phyloP scores from a whole-genome alignment of 2,329 filamentous ascomycete genomes.

The Mycosphaerelloides madeirae region DNA sequence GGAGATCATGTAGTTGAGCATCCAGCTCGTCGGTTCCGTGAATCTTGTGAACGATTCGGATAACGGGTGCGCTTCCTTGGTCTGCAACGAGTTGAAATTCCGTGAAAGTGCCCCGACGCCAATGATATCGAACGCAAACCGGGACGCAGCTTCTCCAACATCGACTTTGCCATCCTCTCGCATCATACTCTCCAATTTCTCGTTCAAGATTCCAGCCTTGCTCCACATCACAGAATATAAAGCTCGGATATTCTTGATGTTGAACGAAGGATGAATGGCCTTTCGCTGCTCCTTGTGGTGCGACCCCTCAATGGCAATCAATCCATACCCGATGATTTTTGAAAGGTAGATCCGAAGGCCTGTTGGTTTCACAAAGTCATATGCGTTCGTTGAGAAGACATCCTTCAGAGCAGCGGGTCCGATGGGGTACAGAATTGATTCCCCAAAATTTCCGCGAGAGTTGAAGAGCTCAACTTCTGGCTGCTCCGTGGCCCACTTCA shows the following conservation, averaged over 20 bases:
- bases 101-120: not conserved
- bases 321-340: not conserved
- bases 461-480: too few species aligned
- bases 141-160: not conserved
- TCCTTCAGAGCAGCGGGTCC: not conserved
- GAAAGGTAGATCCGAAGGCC: not conserved
- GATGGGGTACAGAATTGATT: too few species aligned
- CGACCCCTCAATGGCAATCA: not conserved
- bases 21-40: not conserved
- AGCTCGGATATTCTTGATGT: not conserved
- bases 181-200: not conserved
- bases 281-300: not conserved
- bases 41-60: not conserved
- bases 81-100: constrained; percentile 1
- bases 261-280: not conserved
- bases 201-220: not conserved
- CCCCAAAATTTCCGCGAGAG: too few species aligned
- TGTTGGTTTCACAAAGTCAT: constrained; percentile 1
- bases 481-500: too few species aligned
- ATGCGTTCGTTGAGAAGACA: not conserved
- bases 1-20: not conserved
- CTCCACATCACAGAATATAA: not conserved
- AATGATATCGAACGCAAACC: constrained; percentile 3
- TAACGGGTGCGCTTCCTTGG: not conserved
- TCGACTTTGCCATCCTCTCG: not conserved